Percentiles rank a stretch among this genome's conserved stretches.
Conservation (phyloP, 2,329 filamentous ascomycete species). For the Colletotrichum musicola region DNA sequence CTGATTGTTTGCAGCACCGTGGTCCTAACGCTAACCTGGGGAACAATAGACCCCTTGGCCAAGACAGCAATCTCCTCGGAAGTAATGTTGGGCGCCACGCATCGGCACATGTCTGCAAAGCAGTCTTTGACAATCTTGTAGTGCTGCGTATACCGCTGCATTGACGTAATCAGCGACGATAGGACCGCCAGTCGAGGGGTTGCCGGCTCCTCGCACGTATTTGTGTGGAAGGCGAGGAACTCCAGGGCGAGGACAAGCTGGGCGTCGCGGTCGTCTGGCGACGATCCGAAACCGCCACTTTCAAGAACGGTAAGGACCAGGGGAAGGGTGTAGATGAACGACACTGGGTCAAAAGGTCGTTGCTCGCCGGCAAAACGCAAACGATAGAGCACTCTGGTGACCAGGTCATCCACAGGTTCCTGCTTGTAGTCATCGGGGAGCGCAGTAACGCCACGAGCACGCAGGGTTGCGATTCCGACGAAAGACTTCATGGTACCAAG, state of each 20-base stretch:
- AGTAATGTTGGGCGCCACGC: conserved; percentile 84
- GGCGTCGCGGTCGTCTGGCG: conserved; percentile 84
- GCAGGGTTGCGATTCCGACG: conserved; percentile 87
- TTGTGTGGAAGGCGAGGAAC: conserved; percentile 89
- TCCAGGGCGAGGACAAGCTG: conserved; percentile 92
- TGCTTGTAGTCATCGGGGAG: conserved; percentile 79
- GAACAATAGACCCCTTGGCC: conserved; percentile 82
- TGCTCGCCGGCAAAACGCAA: conserved; percentile 92
- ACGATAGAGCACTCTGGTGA: conserved; percentile 91
- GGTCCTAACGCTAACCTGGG: conserved; percentile 83
- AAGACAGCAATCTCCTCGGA: conserved; percentile 79
- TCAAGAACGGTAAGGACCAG: conserved; percentile 83
- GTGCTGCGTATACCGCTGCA: conserved; percentile 92
- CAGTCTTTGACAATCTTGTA: conserved; percentile 97
- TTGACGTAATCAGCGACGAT: conserved; percentile 78
- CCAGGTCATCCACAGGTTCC: conserved; percentile 85
- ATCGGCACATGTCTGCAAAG: conserved; percentile 86
- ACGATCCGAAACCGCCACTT: conserved; percentile 80
- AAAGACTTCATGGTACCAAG: conserved; percentile 84
- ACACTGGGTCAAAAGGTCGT: conserved; percentile 90
- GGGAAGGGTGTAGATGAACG: conserved; percentile 88
- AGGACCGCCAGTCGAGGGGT: conserved; percentile 84
- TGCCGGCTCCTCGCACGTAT: conserved; percentile 78
- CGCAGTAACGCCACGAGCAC: conserved; percentile 80
- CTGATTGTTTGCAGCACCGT: conserved; percentile 91